Percentiles rank a stretch among this genome's conserved stretches.
These are phyloP conservation scores for Sporothrix globosa DNA, from an alignment of 2,329 filamentous ascomycete species.

Conservation along the genomic window DNA sequence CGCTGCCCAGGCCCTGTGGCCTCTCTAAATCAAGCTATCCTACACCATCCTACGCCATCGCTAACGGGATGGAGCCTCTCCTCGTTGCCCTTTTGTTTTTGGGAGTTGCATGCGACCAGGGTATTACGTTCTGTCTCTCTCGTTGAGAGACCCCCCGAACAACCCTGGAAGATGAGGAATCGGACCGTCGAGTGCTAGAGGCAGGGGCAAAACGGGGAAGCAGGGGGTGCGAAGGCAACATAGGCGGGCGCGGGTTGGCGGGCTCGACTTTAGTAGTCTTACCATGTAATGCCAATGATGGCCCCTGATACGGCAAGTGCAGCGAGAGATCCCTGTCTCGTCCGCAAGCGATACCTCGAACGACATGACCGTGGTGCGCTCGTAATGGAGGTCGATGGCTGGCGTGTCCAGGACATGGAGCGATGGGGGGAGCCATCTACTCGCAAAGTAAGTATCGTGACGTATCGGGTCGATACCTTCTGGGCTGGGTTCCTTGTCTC, in stretches of 20 bases:
- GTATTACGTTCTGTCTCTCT: neutral
- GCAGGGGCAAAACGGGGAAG: slow-evolving; percentile 10
- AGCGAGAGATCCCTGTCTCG: neutral
- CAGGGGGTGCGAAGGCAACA: neutral
- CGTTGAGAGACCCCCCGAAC: neutral
- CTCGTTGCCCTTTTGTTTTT: neutral
- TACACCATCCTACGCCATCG: neutral
- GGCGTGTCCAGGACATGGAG: neutral
- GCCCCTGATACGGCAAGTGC: neutral
- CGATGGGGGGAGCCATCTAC: neutral
- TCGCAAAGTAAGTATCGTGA: neutral
- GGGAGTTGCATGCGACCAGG: slow-evolving; percentile 10
- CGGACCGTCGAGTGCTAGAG: slow-evolving; percentile 9
- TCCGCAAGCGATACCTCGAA: slow-evolving; percentile 9
- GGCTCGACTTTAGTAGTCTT: too few species aligned
- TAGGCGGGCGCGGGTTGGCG: neutral
- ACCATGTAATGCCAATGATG: too few species aligned
- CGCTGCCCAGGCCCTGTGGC: neutral
- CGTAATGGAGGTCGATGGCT: neutral
- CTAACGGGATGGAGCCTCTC: neutral
- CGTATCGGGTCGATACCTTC: neutral
- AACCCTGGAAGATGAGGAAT: slow-evolving; percentile 7
- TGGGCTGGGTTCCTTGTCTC: neutral
- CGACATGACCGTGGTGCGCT: too few species aligned
- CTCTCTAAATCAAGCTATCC: neutral